These are phyloP conservation scores for Fragilaria radians DNA, from an alignment of 108 stramenopile genomes.

Conservation along the genomic window DNA sequence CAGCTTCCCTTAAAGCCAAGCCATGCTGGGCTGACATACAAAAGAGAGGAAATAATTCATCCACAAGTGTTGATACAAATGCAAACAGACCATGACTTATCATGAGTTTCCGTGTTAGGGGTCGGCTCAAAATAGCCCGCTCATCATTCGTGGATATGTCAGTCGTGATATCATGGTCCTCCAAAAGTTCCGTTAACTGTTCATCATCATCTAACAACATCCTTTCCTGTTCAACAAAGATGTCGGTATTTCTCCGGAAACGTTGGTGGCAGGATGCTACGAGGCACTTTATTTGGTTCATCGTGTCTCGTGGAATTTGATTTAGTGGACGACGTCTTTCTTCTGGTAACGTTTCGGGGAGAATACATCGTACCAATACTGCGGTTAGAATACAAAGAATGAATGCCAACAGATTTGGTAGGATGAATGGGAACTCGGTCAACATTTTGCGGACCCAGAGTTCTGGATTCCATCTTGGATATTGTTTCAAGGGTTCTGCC, in stretches of 20 bases:
- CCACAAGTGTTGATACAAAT: slow-evolving; percentile 32
- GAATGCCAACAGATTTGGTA: slow-evolving; percentile 33
- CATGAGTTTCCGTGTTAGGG: slow-evolving; percentile 20
- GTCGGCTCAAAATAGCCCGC: background rate
- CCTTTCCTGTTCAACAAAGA: background rate
- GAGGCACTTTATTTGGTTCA: background rate
- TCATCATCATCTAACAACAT: background rate
- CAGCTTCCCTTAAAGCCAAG: slow-evolving; percentile 41
- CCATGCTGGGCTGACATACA: slow-evolving; percentile 52
- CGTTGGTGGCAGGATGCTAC: background rate
- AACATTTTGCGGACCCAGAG: slow-evolving; percentile 13
- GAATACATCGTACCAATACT: slow-evolving; percentile 1
- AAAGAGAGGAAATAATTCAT: slow-evolving; percentile 65
- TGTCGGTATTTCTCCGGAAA: background rate
- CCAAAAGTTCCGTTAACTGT: background rate
- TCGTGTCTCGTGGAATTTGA: background rate
- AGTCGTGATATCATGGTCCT: background rate
- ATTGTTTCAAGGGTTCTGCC: slow-evolving; percentile 46
- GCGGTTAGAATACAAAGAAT: slow-evolving; percentile 14
- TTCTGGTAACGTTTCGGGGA: slow-evolving; percentile 26
- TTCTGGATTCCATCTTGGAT: slow-evolving; percentile 14
- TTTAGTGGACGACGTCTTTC: slow-evolving; percentile 5
- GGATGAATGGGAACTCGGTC: slow-evolving; percentile 43
- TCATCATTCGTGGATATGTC: too few species aligned
- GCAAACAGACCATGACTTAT: slow-evolving; percentile 54